Evolutionary conservation across 139 green algal species (phyloP).

Genomic region (Tetraselmis striata): DNA sequence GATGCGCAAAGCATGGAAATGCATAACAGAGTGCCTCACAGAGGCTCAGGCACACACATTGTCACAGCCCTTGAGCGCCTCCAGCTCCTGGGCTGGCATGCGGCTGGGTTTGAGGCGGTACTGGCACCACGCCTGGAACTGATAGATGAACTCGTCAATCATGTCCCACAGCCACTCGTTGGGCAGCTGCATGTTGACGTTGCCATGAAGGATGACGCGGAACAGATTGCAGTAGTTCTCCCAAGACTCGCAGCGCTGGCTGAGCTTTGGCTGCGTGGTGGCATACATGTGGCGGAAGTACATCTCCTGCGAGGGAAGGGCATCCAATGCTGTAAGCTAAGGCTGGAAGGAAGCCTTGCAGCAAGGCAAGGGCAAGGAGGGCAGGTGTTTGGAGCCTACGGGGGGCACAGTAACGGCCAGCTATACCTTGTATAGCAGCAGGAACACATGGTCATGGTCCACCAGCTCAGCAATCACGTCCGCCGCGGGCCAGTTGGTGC

Average conservation of each 20-base stretch:
- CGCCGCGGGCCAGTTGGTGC: constrained; percentile 73
- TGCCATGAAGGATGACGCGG: constrained; percentile 79
- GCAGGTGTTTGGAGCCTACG: no score
- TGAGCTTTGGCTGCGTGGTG: constrained; percentile 60
- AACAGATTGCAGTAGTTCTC: constrained; percentile 92
- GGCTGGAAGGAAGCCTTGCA: no score
- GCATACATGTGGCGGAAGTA: constrained; percentile 95
- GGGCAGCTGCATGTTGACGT: constrained; percentile 97
- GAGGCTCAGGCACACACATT: no score
- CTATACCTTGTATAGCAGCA: constrained; percentile 89
- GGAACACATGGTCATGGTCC: constrained; percentile 97
- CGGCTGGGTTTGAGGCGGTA: constrained; percentile 61
- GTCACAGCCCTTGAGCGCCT: constrained; percentile 59
- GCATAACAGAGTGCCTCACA: no score
- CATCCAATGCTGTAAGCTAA: no score
- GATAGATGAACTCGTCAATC: constrained; percentile 99
- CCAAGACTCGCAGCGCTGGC: constrained; percentile 81
- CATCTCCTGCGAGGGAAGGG: constrained; percentile 64
- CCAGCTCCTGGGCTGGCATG: constrained; percentile 34
- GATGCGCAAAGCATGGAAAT: no score
- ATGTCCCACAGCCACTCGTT: constrained; percentile 99
- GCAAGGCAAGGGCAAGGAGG: no score
- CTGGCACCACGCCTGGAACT: constrained; percentile 90
- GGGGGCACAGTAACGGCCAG: no score
- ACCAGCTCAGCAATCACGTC: constrained; percentile 78